Evolutionary conservation across 2,329 filamentous ascomycete species (phyloP), one percentile per base, ranked within the genome.

Genomic region (Lasiodiplodia sp.): DNA sequence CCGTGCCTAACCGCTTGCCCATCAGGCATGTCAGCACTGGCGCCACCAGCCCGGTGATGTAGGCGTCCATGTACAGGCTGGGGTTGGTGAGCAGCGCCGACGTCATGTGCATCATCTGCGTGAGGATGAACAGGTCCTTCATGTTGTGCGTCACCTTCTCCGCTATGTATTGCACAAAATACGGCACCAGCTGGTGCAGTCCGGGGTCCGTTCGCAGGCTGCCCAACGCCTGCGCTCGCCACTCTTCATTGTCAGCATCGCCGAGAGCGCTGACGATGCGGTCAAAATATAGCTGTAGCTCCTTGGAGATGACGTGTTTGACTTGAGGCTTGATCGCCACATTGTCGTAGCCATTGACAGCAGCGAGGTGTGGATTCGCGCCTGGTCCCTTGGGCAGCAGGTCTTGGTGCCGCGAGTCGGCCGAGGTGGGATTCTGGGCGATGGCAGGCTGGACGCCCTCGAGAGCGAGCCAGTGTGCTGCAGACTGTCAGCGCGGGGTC

Each of bases 361-460:
- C 93, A 31, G 93, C 92, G 52, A 97, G 86, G 55, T 93, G 92
- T 5, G 92, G 90, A 75, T 97, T 97, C 25, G 93, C 92, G 71
- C 93, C 93, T 3, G 93, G 91, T 6, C 94, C 95, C 82, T 97
- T 98, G 38, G 94, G 92, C 21, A 96, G 86, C 37, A 97, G 86
- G 75, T 97, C 94, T 77, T 94, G 91, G 64, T 91, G 89, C 70
- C 93, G 87, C 37, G 93, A 90, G 78, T 97, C 94, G 75, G 90
- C 89, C 6, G 92, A 90, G 1, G 94, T 96, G 7, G 96, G 96
- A 79, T 99, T 99, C 80, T 98, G 95, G 1, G 95, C 94, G 74
- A 98, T 97, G 0, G 94, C 92, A 2, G 96, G 96, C 78, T 99
- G 95, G 34, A 98, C 96, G 69, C 96, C 96, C 84, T 99, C 96